Percentiles rank a stretch among this genome's conserved stretches.
These are phyloP conservation scores for Plasmodium reichenowi DNA, from an alignment of 169 alveolate species.

Conservation along the genomic window DNA sequence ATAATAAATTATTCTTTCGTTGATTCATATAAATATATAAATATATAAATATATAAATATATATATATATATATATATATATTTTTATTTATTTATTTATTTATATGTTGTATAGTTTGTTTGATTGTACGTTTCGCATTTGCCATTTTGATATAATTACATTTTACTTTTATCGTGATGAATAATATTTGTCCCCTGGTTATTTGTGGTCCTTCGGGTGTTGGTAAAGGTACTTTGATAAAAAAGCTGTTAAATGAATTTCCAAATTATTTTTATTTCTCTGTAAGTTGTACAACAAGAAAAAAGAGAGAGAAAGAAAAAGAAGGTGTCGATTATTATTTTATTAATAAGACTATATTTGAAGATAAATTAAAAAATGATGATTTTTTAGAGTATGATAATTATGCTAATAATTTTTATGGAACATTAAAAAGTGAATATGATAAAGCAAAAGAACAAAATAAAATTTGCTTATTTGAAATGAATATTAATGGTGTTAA, in stretches of 20 bases:
- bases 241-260: conserved; percentile 79
- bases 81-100: too few relatives aligned
- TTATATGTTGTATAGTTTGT: too few relatives aligned
- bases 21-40: neutral
- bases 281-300: conserved; percentile 92
- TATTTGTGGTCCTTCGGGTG: conserved; percentile 95
- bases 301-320: conserved; percentile 87
- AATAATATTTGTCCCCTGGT: conserved; percentile 83
- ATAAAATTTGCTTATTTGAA: conserved; percentile 89
- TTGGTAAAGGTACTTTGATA: conserved; percentile 92
- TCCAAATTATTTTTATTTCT: conserved; percentile 82
- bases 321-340: conserved; percentile 89
- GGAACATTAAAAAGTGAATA: conserved; percentile 89
- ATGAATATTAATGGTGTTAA: conserved; percentile 92
- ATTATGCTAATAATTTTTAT: conserved; percentile 89
- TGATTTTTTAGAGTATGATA: conserved; percentile 88
- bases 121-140: too few relatives aligned
- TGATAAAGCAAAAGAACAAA: conserved; percentile 78
- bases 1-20: neutral
- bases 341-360: conserved; percentile 87
- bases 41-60: too few relatives aligned
- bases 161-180: neutral
- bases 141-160: too few relatives aligned
- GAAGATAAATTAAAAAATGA: conserved; percentile 81
- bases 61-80: too few relatives aligned